Evolutionary conservation across 2,329 filamentous ascomycete genomes (phyloP).

Genomic region (Alternaria triticimaculans): DNA sequence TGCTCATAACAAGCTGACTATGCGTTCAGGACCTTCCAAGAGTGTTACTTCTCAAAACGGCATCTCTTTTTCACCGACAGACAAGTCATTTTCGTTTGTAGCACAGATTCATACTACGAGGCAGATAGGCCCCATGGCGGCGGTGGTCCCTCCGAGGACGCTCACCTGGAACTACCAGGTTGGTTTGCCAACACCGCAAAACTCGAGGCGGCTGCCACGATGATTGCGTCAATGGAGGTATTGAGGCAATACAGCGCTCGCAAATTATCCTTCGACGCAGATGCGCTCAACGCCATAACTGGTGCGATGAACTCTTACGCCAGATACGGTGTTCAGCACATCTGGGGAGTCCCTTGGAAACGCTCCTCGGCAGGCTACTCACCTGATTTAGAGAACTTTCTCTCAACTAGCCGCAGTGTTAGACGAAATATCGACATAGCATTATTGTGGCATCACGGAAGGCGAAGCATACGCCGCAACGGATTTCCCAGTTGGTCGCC

Average conservation of each 20-base stretch:
- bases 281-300: neutral
- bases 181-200: neutral
- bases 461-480: neutral
- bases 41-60: neutral
- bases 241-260: neutral
- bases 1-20: neutral
- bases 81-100: neutral
- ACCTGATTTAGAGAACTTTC: neutral
- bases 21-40: neutral
- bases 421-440: neutral
- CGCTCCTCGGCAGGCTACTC: neutral
- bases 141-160: neutral
- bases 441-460: rapidly evolving
- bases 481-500: neutral
- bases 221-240: neutral
- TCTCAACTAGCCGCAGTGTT: neutral
- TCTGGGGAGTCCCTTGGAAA: neutral
- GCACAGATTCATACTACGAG: neutral
- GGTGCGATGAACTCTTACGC: neutral
- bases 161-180: neutral
- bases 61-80: neutral
- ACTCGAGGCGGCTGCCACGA: neutral
- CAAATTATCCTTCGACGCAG: neutral
- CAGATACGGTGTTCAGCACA: neutral
- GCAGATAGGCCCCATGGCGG: neutral